These are phyloP conservation scores for Aspergillus incahuasiensis DNA, from an alignment of 495 filamentous ascomycete genomes.

Conservation along the genomic window DNA sequence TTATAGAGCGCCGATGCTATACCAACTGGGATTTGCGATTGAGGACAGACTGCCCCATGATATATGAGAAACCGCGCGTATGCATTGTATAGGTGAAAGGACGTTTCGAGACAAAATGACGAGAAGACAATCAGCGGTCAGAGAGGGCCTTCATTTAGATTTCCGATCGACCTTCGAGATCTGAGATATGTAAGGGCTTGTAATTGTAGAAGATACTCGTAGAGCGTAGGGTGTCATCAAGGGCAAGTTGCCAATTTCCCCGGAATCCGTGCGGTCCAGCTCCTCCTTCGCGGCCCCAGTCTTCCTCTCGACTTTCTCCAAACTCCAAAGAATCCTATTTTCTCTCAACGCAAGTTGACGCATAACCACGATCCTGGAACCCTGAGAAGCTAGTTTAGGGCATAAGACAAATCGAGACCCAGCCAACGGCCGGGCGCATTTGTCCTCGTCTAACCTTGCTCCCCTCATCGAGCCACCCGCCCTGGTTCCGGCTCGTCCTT, in stretches of 20 bases:
- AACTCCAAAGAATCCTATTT: too few relatives aligned
- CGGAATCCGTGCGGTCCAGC: neutral
- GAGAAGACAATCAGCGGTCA: constrained; percentile 1
- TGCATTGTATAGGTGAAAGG: neutral
- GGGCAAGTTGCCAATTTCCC: neutral
- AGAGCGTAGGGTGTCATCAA: neutral
- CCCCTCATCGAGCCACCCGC: constrained; percentile 3
- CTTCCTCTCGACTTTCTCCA: neutral
- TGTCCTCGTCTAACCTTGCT: neutral
- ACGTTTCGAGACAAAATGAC: neutral
- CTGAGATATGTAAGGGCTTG: neutral
- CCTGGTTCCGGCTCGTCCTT: neutral
- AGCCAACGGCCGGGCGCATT: neutral
- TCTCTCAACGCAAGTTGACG: neutral
- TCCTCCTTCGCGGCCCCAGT: neutral
- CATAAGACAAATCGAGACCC: neutral
- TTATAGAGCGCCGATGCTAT: too few relatives aligned
- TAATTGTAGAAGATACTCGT: neutral
- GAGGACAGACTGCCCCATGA: too few relatives aligned
- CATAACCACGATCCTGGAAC: neutral
- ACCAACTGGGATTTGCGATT: too few relatives aligned
- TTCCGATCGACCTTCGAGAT: neutral
- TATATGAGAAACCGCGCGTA: neutral
- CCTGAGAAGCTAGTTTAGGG: neutral
- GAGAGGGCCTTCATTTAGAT: neutral